Evolutionary conservation across 164 flowering plant genomes (phyloP), one percentile per base, ranked within the genome.

Genomic region (Warburgia ugandensis): DNA sequence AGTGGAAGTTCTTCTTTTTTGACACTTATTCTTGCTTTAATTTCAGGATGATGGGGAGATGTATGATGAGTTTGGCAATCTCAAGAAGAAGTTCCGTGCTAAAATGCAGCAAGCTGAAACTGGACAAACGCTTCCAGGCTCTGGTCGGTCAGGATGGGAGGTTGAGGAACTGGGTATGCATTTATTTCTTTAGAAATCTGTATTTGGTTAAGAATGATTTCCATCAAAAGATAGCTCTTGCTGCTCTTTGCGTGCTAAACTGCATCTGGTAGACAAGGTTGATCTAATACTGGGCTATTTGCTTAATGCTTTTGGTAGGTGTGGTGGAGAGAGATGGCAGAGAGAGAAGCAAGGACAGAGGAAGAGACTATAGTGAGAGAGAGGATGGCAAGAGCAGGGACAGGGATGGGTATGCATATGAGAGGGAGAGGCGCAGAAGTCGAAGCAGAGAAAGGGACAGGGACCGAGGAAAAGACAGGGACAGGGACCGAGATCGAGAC

Each of bases 101-200:
- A 92, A 82, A 74, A 60, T 72, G 1, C 97, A 85, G 44, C 82
- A 75, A 73, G 71, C 83, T 48, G 94, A 86, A 69, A 54, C 65
- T 56, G 80, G 65, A 29, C 73, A 69, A 46, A 63, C 48, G 23
- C 75, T 74, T 54, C 81, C 88, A 41, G 99, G 94, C 40, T 73
- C 84, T 53, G 99, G 97, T 21, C 95, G 99, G 61, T 95, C 99
- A 6, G 97, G 97, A 42, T 92, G 99, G 99, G 92, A 86, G 48
- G 86, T 83, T 32, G 98, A 92, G 72, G 95, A 92, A 50, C 67
- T 87, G 72, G 98, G 98, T 91, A 80, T 35, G 13, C 33, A 12
- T 43, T 26, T 11, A 36, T 30, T 41, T 52, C 16, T 37, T 16
- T 13, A 28, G 32, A 10, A 54, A 10, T 21, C 39, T 11, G 26